phyloP scores from a whole-genome alignment of 2,329 filamentous ascomycete species.

The Cladophialophora chaetospira region DNA sequence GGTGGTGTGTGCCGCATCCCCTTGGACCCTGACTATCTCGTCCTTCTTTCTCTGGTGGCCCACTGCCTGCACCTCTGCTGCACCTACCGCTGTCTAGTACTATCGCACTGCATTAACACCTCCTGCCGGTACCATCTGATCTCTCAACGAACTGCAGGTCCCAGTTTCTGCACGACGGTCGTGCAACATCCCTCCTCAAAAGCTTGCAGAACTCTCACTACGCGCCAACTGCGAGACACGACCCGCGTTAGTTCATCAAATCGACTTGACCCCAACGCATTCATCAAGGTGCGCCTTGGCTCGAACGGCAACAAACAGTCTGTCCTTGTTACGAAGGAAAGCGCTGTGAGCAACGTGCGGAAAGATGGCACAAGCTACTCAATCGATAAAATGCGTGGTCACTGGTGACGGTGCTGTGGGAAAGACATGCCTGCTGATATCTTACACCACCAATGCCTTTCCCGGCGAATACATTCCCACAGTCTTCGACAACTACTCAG shows the following conservation, averaged over 20 bases:
- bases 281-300: too few species aligned
- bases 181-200: conserved; percentile 21
- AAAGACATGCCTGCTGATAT: conserved; percentile 99
- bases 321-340: not conserved
- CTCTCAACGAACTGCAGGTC: conserved; percentile 13
- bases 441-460: conserved; percentile 98
- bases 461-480: conserved; percentile 99
- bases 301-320: too few species aligned
- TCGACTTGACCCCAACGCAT: too few species aligned
- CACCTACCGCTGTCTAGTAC: conserved; percentile 3
- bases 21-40: conserved; percentile 21
- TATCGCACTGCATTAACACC: conserved; percentile 5
- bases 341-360: not conserved
- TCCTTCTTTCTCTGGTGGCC: conserved; percentile 7
- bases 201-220: conserved; percentile 12
- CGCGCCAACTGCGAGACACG: conserved; percentile 26
- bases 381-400: conserved; percentile 77
- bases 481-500: conserved; percentile 99
- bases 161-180: conserved; percentile 13
- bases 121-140: not conserved
- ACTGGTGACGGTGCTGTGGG: conserved; percentile 99
- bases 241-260: conserved; percentile 21
- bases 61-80: conserved; percentile 3
- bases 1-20: conserved; percentile 1
- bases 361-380: conserved; percentile 30